These are phyloP conservation scores for Penicillium bialowiezense DNA, from an alignment of 495 filamentous ascomycete species.

Conservation along the genomic window DNA sequence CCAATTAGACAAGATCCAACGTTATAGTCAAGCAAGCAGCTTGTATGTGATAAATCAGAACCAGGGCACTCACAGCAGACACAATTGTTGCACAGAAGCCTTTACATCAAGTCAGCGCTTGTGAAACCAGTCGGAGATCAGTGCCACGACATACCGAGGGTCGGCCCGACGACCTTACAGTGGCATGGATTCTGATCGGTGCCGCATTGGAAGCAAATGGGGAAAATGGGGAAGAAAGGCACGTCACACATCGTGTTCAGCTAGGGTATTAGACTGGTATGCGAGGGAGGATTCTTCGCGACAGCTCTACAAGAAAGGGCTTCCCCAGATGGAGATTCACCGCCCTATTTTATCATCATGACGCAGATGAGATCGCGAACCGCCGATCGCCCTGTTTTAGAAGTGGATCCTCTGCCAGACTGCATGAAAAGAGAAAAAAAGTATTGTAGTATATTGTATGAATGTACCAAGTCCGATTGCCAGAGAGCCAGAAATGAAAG, in stretches of 20 bases:
- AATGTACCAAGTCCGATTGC: too few species aligned
- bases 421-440: too few species aligned
- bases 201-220: constrained; percentile 54
- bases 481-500: too few species aligned
- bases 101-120: constrained; percentile 14
- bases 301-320: neutral
- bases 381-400: constrained; percentile 11
- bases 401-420: too few species aligned
- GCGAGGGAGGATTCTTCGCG: neutral
- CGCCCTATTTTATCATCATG: constrained; percentile 21
- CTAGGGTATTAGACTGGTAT: neutral
- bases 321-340: constrained; percentile 8
- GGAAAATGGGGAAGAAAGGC: constrained; percentile 43
- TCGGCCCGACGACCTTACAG: constrained; percentile 61
- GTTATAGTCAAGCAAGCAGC: neutral
- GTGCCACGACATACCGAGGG: constrained; percentile 39
- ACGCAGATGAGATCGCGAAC: constrained; percentile 21
- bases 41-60: neutral
- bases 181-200: constrained; percentile 61
- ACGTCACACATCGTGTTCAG: constrained; percentile 33
- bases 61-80: constrained; percentile 44
- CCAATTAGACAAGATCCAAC: neutral
- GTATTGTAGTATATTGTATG: too few species aligned
- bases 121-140: neutral
- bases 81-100: constrained; percentile 47